Conservation (phyloP, 2,329 filamentous ascomycete genomes). For the Trichoderma breve region DNA sequence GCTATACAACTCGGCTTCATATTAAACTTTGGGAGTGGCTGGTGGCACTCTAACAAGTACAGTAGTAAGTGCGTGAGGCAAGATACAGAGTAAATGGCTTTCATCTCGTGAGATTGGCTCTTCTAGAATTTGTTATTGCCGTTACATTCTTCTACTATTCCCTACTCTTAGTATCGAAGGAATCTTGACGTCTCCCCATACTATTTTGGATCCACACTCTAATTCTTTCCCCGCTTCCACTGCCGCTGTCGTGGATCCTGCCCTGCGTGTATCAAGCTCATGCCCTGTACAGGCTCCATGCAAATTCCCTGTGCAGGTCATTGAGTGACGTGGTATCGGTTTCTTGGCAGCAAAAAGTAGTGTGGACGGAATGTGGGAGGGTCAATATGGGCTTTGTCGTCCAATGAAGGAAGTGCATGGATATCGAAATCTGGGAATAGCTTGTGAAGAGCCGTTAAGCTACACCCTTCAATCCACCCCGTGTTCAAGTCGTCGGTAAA, state of each 20-base stretch:
- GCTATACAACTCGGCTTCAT: too few species aligned
- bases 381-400: background rate
- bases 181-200: background rate
- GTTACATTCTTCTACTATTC: background rate
- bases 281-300: slow-evolving; percentile 5
- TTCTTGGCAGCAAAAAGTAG: background rate
- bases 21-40: background rate
- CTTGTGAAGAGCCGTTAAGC: background rate
- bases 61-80: background rate
- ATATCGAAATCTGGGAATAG: background rate
- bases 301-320: background rate
- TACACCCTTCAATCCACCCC: background rate
- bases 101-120: background rate
- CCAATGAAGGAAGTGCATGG: background rate
- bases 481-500: background rate
- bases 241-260: slow-evolving; percentile 13
- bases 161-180: background rate
- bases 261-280: slow-evolving; percentile 27
- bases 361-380: background rate
- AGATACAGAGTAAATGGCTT: background rate
- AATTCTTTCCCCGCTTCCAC: background rate
- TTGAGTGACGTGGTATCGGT: background rate
- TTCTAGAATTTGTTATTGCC: background rate
- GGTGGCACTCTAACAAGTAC: background rate
- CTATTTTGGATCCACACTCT: background rate